Base-by-base conservation (phyloP, 495 filamentous ascomycete genomes). In the Penicillium manginii region DNA sequence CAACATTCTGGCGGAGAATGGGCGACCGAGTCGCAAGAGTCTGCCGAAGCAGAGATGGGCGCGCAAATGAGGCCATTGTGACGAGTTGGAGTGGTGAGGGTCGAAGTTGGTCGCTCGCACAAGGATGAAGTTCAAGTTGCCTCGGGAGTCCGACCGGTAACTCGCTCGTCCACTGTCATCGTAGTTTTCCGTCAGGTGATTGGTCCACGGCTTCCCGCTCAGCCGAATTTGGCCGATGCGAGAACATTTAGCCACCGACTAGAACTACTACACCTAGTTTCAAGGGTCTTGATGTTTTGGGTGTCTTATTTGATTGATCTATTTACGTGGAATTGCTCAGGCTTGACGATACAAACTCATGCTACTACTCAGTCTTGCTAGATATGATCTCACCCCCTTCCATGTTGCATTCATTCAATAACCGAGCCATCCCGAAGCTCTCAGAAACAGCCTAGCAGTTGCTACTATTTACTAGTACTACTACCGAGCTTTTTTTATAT, bases 91-190 rank as follows among this genome's bases (percentile, higher is more conserved):
- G 61, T 60, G 55, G 60, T 57, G 60, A 66, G 59, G 56, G 55
- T 56, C 60, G 59, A 49, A 65, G 60, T 17, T 57, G 46, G 55
- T 52, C 59, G 59, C 60, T 60, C 61, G 60, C 65, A 70, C 57
- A 65, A 69, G 68, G 68, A 68, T 67, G 74, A 76, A 73, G 74
- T 73, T 69, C 66, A 76, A 73, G 74, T 73, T 69, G 68, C 75
- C 77, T 80, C 77, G 77, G 77, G 72, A 78, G 62, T 73, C 73
- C 65, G 65, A 49, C 69, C 69, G 70, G 73, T 70, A 78, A 29
- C 26, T 29, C 26, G 6, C 26, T 8, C 26, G 9, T 8, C 26
- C 26, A 29, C 3, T 77, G 72, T 76, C 77, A 79, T 76, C 73
- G 58, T 54, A 71, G 74, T 58, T 75, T 52, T 63, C 56, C 57